A percentile compares a stretch with the other conserved stretches of the same genome.
Conservation (phyloP, 2,329 filamentous ascomycete species). For the Fusarium burgessii region DNA sequence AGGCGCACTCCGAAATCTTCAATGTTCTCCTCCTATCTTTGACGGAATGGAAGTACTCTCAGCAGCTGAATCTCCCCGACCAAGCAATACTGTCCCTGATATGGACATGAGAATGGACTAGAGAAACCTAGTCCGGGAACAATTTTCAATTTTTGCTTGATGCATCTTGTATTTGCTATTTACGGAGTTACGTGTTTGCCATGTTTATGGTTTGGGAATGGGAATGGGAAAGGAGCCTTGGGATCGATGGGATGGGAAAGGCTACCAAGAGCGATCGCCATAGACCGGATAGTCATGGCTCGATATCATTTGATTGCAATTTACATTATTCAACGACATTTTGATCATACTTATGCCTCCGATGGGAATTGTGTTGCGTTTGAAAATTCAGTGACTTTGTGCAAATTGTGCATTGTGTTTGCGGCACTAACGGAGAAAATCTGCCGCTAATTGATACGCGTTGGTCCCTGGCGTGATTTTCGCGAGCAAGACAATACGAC, state of each 20-base stretch:
- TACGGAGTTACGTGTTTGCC: constrained; percentile 44
- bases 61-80: constrained; percentile 60
- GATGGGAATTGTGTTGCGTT: neutral
- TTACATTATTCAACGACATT: constrained; percentile 15
- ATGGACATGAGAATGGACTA: constrained; percentile 51
- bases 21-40: constrained; percentile 67
- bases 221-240: constrained; percentile 36
- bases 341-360: neutral
- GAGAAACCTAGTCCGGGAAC: constrained; percentile 19
- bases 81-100: constrained; percentile 39
- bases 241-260: constrained; percentile 34
- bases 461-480: constrained; percentile 19
- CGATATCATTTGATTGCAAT: constrained; percentile 39
- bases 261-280: constrained; percentile 35
- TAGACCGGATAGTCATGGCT: constrained; percentile 40
- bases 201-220: constrained; percentile 39
- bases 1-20: constrained; percentile 68
- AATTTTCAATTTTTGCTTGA: constrained; percentile 2
- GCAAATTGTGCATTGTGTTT: neutral
- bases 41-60: constrained; percentile 65
- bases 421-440: neutral
- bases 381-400: neutral
- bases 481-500: constrained; percentile 8
- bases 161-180: constrained; percentile 32
- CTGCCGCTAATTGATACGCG: constrained; percentile 8